Evolutionary conservation across 306 rosid species (phyloP).

Genomic region (Dicorynia guianensis): DNA sequence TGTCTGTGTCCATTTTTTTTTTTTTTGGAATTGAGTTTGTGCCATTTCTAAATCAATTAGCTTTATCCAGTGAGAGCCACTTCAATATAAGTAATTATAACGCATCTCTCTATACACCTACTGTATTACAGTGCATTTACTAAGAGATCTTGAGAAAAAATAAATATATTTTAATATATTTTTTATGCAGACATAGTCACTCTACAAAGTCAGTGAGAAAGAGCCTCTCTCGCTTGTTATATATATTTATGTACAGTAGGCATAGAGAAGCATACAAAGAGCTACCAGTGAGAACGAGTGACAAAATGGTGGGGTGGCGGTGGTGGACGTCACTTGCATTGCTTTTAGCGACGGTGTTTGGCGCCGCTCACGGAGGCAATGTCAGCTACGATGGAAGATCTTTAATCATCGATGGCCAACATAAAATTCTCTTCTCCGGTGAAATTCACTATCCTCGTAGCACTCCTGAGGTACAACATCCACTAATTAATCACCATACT

Average conservation of each 20-base stretch:
- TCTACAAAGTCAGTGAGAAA: not conserved
- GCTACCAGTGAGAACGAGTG: not conserved
- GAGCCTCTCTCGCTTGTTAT: not conserved
- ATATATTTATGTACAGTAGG: too few relatives aligned
- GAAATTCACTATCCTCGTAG: conserved; percentile 88
- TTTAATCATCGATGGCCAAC: conserved; percentile 65
- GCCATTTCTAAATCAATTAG: too few relatives aligned
- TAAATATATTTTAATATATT: too few relatives aligned
- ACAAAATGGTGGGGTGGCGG: conserved; percentile 20
- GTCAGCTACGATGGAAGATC: conserved; percentile 77
- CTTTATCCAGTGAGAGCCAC: too few relatives aligned
- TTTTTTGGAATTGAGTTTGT: too few relatives aligned
- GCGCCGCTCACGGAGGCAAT: conserved; percentile 38
- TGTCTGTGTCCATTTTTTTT: too few relatives aligned
- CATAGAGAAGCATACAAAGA: not conserved
- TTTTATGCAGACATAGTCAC: too few relatives aligned
- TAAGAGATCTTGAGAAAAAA: too few relatives aligned
- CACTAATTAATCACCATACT: not conserved
- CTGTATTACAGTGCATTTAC: too few relatives aligned
- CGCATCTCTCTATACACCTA: too few relatives aligned
- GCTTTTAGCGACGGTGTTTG: conserved; percentile 29
- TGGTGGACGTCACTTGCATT: conserved; percentile 38
- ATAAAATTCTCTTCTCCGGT: conserved; percentile 75
- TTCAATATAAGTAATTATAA: too few relatives aligned
- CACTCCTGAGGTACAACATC: conserved; percentile 68